phyloP scores from a whole-genome alignment of 2,329 filamentous ascomycete genomes.

The Parastagonospora nodorum region DNA sequence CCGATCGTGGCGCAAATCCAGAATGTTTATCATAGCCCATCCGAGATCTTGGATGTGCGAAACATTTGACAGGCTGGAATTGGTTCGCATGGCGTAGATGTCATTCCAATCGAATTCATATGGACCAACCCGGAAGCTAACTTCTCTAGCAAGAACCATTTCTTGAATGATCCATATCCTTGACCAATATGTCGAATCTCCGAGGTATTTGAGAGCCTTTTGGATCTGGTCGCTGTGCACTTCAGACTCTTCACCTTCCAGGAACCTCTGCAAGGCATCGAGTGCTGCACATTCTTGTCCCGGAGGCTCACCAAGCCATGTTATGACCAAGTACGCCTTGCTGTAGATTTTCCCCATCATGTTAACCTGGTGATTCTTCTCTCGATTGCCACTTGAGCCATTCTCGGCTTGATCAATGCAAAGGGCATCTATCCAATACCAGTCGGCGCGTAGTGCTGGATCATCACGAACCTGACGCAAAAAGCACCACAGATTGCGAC shows the following conservation, averaged over 20 bases:
- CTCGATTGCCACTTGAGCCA: conserved; percentile 3
- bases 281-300: not conserved
- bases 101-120: not conserved
- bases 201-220: not conserved
- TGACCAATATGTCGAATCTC: not conserved
- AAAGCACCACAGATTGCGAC: conserved; percentile 11
- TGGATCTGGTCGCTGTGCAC: not conserved
- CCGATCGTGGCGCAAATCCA: not conserved
- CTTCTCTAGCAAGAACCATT: not conserved
- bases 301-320: conserved; percentile 20
- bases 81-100: not conserved
- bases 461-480: conserved; percentile 8
- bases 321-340: conserved; percentile 1
- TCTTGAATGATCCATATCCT: conserved; percentile 2
- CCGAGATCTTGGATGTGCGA: not conserved
- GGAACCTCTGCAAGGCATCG: not conserved
- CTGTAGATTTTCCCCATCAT: conserved; percentile 21
- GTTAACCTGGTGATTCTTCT: conserved; percentile 18
- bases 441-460: not conserved
- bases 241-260: not conserved
- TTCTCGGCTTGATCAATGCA: conserved; percentile 28
- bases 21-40: not conserved
- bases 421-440: conserved; percentile 29
- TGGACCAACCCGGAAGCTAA: not conserved
- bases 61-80: not conserved